phyloP scores from a whole-genome alignment of 768 basidiomycete species.

The Saitozyma podzolica region DNA sequence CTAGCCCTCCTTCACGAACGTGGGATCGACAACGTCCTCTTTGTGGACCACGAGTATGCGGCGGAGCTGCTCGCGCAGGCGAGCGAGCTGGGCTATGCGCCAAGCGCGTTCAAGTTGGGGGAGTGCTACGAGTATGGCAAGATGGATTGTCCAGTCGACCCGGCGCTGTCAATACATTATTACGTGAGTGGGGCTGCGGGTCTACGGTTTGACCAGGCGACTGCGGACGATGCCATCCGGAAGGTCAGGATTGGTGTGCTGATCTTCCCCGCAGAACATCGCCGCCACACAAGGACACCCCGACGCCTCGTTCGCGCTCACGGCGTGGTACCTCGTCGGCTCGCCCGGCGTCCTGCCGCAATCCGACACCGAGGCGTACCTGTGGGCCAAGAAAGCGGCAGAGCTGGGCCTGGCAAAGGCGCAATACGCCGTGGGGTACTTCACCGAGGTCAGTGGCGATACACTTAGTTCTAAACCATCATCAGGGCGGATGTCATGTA shows the following conservation, averaged over 20 bases:
- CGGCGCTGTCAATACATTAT: slow-evolving; percentile 96
- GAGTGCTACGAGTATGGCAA: slow-evolving; percentile 99
- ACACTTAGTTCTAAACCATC: background rate
- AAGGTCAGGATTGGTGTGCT: background rate
- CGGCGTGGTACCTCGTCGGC: slow-evolving; percentile 98
- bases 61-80: slow-evolving; percentile 92
- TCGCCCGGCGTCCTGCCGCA: slow-evolving; percentile 96
- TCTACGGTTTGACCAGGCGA: background rate
- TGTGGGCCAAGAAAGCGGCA: slow-evolving; percentile 96
- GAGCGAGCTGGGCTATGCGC: slow-evolving; percentile 91
- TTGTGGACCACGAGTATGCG: slow-evolving; percentile 94
- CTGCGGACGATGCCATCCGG: background rate
- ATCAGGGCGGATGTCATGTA: background rate
- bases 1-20: slow-evolving; percentile 88
- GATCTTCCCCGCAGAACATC: slow-evolving; percentile 68
- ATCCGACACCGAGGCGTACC: slow-evolving; percentile 94
- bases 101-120: slow-evolving; percentile 90
- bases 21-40: slow-evolving; percentile 97
- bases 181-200: slow-evolving; percentile 65
- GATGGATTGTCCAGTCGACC: slow-evolving; percentile 96
- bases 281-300: slow-evolving; percentile 96
- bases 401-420: slow-evolving; percentile 90
- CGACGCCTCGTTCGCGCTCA: slow-evolving; percentile 95
- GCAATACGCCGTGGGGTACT: slow-evolving; percentile 97
- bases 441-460: slow-evolving; percentile 67